Conservation (phyloP, 1,284 basidiomycete species). For the Wolfiporia cocos region DNA sequence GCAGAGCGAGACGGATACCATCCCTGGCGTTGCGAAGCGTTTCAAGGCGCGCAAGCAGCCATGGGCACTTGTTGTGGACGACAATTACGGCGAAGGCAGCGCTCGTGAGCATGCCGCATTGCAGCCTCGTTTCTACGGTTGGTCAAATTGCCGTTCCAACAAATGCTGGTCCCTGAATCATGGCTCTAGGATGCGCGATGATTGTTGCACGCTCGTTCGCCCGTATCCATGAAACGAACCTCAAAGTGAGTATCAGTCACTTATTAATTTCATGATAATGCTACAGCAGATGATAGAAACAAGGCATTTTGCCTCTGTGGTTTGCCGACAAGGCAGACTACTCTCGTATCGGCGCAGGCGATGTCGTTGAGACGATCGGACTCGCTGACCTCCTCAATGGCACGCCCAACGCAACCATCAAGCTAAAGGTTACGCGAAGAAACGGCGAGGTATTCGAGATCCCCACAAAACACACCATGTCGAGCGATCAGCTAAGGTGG, state of each 20-base stretch:
- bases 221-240: constrained; percentile 97
- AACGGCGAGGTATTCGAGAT: constrained; percentile 65
- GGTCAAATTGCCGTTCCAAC: too few species aligned
- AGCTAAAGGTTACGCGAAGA: constrained; percentile 65
- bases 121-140: constrained; percentile 93
- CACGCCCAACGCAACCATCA: constrained; percentile 44
- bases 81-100: constrained; percentile 96
- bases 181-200: constrained; percentile 61
- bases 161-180: neutral
- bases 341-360: constrained; percentile 74
- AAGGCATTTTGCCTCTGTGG: constrained; percentile 91
- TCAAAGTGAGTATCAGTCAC: constrained; percentile 58
- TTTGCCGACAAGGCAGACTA: constrained; percentile 87
- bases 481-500: constrained; percentile 85
- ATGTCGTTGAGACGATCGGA: constrained; percentile 54
- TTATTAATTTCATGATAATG: neutral
- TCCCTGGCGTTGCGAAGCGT: constrained; percentile 85
- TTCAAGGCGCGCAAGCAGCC: constrained; percentile 79
- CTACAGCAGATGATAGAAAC: constrained; percentile 56
- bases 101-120: constrained; percentile 98
- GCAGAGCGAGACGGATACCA: constrained; percentile 66
- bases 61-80: constrained; percentile 95
- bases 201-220: constrained; percentile 93
- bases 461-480: constrained; percentile 83
- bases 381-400: constrained; percentile 53